phyloP scores from a whole-genome alignment of 345 rosid species.

The Excoecaria agallocha region DNA sequence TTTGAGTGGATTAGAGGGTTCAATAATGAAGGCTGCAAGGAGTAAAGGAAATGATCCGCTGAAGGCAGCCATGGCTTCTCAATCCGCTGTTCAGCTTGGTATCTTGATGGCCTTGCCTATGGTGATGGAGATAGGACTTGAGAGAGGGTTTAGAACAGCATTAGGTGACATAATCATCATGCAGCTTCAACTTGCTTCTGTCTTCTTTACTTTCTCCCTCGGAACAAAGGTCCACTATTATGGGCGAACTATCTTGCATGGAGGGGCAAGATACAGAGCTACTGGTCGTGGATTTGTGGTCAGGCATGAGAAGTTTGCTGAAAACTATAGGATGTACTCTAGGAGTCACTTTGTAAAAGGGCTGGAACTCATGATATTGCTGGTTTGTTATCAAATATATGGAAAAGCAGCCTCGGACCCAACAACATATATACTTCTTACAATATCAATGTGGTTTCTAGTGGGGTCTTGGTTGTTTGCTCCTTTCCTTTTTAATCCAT shows the following conservation, averaged over 20 bases:
- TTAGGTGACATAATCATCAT: slow-evolving; percentile 75
- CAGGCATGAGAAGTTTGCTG: slow-evolving; percentile 94
- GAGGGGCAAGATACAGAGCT: slow-evolving; percentile 97
- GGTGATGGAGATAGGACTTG: slow-evolving; percentile 98
- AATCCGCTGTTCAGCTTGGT: slow-evolving; percentile 87
- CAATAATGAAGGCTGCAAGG: slow-evolving; percentile 63
- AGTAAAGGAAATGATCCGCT: slow-evolving; percentile 68
- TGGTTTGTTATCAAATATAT: slow-evolving; percentile 63
- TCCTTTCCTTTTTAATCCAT: slow-evolving; percentile 91
- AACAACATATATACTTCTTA: slow-evolving; percentile 43
- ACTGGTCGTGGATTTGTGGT: slow-evolving; percentile 99
- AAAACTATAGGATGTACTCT: slow-evolving; percentile 94
- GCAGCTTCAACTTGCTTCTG: slow-evolving; percentile 94
- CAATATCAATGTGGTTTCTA: slow-evolving; percentile 85
- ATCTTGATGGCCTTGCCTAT: slow-evolving; percentile 79
- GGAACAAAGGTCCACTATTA: slow-evolving; percentile 90
- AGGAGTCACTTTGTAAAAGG: slow-evolving; percentile 96
- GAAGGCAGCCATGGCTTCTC: slow-evolving; percentile 90
- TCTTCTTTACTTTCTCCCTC: slow-evolving; percentile 94
- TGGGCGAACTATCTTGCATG: slow-evolving; percentile 92
- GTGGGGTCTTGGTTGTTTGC: slow-evolving; percentile 81
- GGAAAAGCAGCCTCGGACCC: slow-evolving; percentile 45
- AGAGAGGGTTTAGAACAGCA: slow-evolving; percentile 93
- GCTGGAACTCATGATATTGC: slow-evolving; percentile 71
- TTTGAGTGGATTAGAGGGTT: slow-evolving; percentile 82